These are phyloP conservation scores for Debaryomyces udenii DNA, from an alignment of 1,139 yeast genomes.

Conservation along the genomic window DNA sequence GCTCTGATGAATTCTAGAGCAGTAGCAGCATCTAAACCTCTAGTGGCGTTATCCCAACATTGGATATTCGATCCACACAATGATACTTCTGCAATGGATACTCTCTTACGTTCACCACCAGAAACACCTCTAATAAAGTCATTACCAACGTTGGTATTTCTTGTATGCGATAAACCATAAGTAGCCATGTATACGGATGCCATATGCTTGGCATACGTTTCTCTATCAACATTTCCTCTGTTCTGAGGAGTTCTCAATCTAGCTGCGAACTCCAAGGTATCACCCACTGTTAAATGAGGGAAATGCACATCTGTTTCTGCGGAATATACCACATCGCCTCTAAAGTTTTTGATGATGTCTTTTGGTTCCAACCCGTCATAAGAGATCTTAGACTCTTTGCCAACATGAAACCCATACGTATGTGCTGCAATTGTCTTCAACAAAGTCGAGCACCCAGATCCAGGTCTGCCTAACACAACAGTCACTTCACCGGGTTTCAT, in stretches of 20 bases:
- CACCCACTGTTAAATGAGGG: constrained; percentile 56
- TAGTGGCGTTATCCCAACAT: constrained; percentile 67
- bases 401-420: constrained; percentile 40
- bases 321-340: constrained; percentile 53
- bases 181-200: constrained; percentile 48
- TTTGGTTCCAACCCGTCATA: constrained; percentile 54
- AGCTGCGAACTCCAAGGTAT: constrained; percentile 51
- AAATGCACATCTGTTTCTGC: constrained; percentile 58
- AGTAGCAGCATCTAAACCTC: constrained; percentile 64
- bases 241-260: constrained; percentile 45
- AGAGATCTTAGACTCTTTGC: constrained; percentile 29
- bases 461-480: constrained; percentile 42
- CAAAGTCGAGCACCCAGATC: constrained; percentile 40
- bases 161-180: constrained; percentile 39
- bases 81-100: constrained; percentile 47
- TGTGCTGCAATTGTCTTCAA: constrained; percentile 38
- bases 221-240: constrained; percentile 42
- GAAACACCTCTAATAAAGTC: constrained; percentile 44
- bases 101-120: constrained; percentile 51
- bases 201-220: constrained; percentile 44
- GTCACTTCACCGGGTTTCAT: constrained; percentile 39
- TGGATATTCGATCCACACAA: constrained; percentile 42
- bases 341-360: constrained; percentile 49
- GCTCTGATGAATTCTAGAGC: constrained; percentile 74
- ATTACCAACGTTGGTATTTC: constrained; percentile 40